Percentiles rank a stretch among this genome's conserved stretches.
Conservation (phyloP, 164 flowering plant genomes). For the Berberis vulgaris region DNA sequence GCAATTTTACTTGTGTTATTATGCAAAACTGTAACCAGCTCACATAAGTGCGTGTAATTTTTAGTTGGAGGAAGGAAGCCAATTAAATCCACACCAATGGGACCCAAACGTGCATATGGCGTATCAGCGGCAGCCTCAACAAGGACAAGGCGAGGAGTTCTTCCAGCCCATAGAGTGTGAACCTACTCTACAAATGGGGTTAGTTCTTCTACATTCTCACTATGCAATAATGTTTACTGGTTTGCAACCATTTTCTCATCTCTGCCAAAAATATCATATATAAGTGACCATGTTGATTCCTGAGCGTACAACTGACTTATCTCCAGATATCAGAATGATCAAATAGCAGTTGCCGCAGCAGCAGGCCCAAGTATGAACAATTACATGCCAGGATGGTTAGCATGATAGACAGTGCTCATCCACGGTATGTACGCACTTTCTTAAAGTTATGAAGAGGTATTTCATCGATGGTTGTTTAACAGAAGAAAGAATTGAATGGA, state of each 20-base stretch:
- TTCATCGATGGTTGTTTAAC: background rate
- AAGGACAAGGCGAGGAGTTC: conserved; percentile 50
- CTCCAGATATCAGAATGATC: conserved; percentile 37
- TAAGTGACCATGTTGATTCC: too few species aligned
- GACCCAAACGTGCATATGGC: conserved; percentile 32
- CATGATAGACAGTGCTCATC: conserved; percentile 21
- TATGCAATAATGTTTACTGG: background rate
- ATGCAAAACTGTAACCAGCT: too few species aligned
- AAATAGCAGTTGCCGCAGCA: conserved; percentile 44
- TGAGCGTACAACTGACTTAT: background rate
- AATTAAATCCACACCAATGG: conserved; percentile 41
- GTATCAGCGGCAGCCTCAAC: conserved; percentile 39
- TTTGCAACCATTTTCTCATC: background rate
- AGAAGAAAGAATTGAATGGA: background rate
- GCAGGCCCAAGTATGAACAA: conserved; percentile 70
- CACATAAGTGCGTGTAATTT: background rate
- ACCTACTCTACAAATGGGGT: conserved; percentile 93
- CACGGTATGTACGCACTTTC: background rate
- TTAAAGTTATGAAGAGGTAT: background rate
- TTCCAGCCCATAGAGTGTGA: conserved; percentile 73
- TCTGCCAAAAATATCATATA: background rate
- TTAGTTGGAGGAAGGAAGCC: conserved; percentile 50
- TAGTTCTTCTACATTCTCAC: conserved; percentile 5
- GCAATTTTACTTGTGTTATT: too few species aligned
- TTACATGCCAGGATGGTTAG: conserved; percentile 75